Conservation (phyloP, 306 rosid species). For the Astragalus glycyphyllos region DNA sequence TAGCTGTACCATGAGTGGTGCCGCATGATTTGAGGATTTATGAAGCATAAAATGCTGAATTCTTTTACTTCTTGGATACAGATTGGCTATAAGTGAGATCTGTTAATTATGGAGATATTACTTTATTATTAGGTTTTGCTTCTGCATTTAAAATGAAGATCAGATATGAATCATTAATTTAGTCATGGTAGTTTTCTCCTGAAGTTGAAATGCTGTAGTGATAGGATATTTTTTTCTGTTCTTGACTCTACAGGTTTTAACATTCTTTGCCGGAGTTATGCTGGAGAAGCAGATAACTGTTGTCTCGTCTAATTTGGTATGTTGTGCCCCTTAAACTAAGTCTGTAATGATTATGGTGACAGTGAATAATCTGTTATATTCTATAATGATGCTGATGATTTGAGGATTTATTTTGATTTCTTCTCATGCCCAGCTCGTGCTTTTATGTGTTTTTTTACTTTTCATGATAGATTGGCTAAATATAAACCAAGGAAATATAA, state of each 20-base stretch:
- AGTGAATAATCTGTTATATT: conserved; percentile 20
- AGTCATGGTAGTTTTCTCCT: conserved; percentile 6
- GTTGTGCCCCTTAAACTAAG: conserved; percentile 36
- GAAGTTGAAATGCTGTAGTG: conserved; percentile 20
- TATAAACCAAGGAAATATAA: neutral
- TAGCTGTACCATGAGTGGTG: neutral
- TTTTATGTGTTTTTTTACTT: conserved; percentile 8
- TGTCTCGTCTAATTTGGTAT: conserved; percentile 89
- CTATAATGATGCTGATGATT: neutral
- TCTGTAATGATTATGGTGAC: conserved; percentile 28
- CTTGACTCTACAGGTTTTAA: conserved; percentile 49
- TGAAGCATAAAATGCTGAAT: conserved; percentile 4
- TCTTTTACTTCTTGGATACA: conserved; percentile 5
- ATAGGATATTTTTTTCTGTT: too few relatives aligned
- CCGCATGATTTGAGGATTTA: conserved; percentile 9
- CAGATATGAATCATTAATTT: conserved; percentile 17
- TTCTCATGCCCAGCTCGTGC: conserved; percentile 25
- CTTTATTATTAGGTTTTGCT: conserved; percentile 1
- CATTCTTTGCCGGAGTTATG: conserved; percentile 80
- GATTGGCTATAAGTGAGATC: conserved; percentile 4
- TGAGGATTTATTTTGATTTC: conserved; percentile 23
- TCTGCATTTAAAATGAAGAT: conserved; percentile 19
- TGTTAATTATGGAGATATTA: conserved; percentile 24
- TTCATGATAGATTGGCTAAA: neutral
- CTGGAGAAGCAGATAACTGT: conserved; percentile 90